Base-by-base conservation (phyloP, 805 yeast species). In the Ogataea populi-albae region DNA sequence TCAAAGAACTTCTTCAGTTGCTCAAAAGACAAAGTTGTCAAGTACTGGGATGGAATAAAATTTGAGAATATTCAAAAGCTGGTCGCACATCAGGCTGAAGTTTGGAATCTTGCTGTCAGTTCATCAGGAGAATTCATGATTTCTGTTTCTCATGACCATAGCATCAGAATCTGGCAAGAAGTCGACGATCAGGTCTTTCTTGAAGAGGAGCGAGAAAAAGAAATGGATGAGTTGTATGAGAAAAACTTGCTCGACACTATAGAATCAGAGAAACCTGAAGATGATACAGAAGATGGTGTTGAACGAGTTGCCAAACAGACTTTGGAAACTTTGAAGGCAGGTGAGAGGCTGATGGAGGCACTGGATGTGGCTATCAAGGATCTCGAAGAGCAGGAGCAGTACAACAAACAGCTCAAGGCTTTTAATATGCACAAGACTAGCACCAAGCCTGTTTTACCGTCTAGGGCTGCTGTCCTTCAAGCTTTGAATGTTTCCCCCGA, bases 41-140 rank as follows among this genome's bases (percentile, higher is more conserved):
- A 93, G 62, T 88, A 87, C 61, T 93, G 99, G 99, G 99, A 93
- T 61, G 99, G 98, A 47, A 94, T 86, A 52, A 93, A 93, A 62
- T 93, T 93, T 60, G 96, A 86, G 50, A 85, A 91, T 60, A 78
- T 93, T 43, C 98, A 93, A 61, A 86, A 83, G 52, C 68, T 93
- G 21, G 72, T 77, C 4, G 89, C 83, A 4, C 98, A 93, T 59
- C 95, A 87, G 40, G 75, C 87, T 38, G 98, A 93, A 64, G 94
- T 93, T 17, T 93, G 98, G 98, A 75, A 87, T 25, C 58, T 93
- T 32, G 82, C 89, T n/a, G 73, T 91, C 12, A 79, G 94, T 41
- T 61, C 64, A 17, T 76, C 73, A 47, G 96, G 95, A 3, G 64
- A 73, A 15, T 79, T 79, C 50, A 75, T 87, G 45, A 81, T 86